Conservation (phyloP, 805 yeast genomes). For the Candida sphagnicola region DNA sequence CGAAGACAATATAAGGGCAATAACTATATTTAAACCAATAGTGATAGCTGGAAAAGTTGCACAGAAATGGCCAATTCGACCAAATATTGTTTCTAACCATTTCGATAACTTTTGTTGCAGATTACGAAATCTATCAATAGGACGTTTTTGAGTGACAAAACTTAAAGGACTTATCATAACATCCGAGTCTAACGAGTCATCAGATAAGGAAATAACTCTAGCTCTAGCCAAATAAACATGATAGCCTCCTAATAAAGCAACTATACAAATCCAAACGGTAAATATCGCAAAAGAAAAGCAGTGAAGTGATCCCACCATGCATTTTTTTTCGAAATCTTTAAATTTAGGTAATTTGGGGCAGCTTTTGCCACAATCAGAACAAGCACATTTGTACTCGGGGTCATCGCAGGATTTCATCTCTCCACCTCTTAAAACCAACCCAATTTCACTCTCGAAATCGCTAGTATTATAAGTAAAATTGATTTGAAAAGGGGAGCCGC, state of each 20-base stretch:
- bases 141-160: constrained; percentile 8
- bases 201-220: constrained; percentile 5
- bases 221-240: constrained; percentile 25
- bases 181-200: constrained; percentile 12
- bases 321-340: constrained; percentile 29
- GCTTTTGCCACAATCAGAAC: constrained; percentile 80
- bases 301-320: constrained; percentile 60
- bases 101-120: constrained; percentile 5
- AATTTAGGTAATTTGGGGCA: constrained; percentile 68
- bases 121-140: constrained; percentile 1
- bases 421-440: constrained; percentile 22
- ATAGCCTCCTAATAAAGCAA: constrained; percentile 41
- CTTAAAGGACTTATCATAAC: constrained; percentile 13
- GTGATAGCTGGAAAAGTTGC: constrained; percentile 51
- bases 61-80: constrained; percentile 53
- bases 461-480: constrained; percentile 54
- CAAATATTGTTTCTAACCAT: constrained; percentile 33
- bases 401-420: constrained; percentile 56
- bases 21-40: constrained; percentile 17
- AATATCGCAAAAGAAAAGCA: constrained; percentile 69
- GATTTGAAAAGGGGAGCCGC: constrained; percentile 95
- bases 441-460: constrained; percentile 10
- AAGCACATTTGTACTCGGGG: constrained; percentile 69
- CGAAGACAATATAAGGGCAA: constrained; percentile 45
- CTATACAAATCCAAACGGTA: constrained; percentile 39